Conservation (phyloP, 2,329 filamentous ascomycete species). For the Hortaea werneckii region DNA sequence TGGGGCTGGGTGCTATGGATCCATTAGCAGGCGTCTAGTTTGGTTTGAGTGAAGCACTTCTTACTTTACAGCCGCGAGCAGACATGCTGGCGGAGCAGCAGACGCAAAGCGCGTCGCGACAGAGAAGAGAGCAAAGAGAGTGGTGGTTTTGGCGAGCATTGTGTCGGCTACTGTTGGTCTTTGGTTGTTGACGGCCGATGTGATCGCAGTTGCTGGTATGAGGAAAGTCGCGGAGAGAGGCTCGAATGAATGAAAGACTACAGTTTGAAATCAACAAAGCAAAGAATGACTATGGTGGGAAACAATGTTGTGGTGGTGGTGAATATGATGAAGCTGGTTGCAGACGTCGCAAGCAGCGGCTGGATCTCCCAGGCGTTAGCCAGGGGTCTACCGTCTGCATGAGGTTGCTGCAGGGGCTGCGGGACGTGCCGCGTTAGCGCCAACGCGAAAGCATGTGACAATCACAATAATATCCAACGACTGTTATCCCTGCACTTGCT, state of each 20-base stretch:
- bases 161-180: constrained; percentile 11
- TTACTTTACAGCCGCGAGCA: constrained; percentile 43
- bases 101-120: constrained; percentile 33
- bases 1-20: constrained; percentile 21
- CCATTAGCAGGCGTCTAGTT: constrained; percentile 1
- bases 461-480: no score
- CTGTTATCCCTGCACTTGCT: no score
- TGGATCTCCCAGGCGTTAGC: no score
- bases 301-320: background rate
- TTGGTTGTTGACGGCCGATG: constrained; percentile 1
- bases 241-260: constrained; percentile 6
- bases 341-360: no score
- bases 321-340: no score
- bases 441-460: no score
- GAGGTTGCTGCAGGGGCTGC: no score
- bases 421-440: no score
- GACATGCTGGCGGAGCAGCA: constrained; percentile 40
- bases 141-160: constrained; percentile 38
- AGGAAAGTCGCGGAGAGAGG: background rate
- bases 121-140: constrained; percentile 36
- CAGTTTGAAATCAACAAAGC: background rate
- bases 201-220: background rate
- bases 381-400: no score
- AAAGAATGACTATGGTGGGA: constrained; percentile 4
- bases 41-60: constrained; percentile 15